Percentiles rank a stretch among this genome's conserved stretches.
Conservation (phyloP, 192 early-diverging fungal genomes). For the Backusella liffmaniae region DNA sequence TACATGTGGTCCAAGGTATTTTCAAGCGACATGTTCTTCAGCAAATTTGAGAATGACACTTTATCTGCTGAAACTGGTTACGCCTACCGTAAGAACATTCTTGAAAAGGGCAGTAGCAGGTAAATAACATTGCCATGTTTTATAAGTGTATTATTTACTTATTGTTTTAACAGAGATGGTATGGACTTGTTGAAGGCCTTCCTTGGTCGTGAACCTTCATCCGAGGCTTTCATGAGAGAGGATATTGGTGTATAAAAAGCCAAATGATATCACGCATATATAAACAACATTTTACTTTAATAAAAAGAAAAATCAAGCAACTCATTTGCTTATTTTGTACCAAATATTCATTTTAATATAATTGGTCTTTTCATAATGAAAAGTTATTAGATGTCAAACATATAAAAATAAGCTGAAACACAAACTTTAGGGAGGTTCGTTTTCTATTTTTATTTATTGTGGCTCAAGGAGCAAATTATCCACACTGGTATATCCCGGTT, state of each 20-base stretch:
- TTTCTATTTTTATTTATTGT: neutral
- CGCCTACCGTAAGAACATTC: slow-evolving; percentile 75
- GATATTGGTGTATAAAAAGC: slow-evolving; percentile 46
- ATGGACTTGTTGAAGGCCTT: slow-evolving; percentile 70
- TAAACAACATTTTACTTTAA: neutral
- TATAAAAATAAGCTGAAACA: neutral
- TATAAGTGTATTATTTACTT: neutral
- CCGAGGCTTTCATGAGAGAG: slow-evolving; percentile 78
- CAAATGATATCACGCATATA: neutral
- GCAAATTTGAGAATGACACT: slow-evolving; percentile 65
- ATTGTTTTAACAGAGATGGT: slow-evolving; percentile 51
- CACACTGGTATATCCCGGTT: too few species aligned
- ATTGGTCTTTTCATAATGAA: too few species aligned
- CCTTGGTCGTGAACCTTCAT: slow-evolving; percentile 79
- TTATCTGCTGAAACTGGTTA: slow-evolving; percentile 56
- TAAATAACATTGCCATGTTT: slow-evolving; percentile 4
- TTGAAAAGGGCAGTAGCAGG: slow-evolving; percentile 67
- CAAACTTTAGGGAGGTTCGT: neutral
- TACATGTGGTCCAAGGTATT: slow-evolving; percentile 81
- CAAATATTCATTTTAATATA: neutral
- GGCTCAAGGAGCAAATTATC: too few species aligned
- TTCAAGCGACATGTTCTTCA: slow-evolving; percentile 79
- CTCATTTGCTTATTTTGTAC: neutral
- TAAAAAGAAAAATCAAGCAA: neutral
- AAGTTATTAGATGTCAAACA: too few species aligned